Evolutionary conservation across 1,284 basidiomycete species (phyloP), one percentile per base, ranked within the genome.

Genomic region (Macrocybe sp.): DNA sequence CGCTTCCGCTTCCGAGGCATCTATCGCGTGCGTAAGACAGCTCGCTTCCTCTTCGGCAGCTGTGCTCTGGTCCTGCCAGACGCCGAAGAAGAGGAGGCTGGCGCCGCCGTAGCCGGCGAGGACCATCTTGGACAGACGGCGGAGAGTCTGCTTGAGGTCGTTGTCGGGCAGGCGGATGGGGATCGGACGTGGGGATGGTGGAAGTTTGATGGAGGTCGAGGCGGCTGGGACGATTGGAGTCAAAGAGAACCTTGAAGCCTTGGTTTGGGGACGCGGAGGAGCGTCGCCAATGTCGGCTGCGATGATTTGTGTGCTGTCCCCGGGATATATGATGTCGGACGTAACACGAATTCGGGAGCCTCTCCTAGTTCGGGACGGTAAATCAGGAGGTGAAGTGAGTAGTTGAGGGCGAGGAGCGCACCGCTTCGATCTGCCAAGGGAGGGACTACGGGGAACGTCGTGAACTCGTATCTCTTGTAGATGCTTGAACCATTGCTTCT

Each of bases 21-120:
- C 76, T 11, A 89, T 74, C 1, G 84, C 85, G 44, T 73, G 67
- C 5, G 83, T 75, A 3, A 89, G 71, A 4, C 22, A 22, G 45
- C 79, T 75, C 2, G 71, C 72, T 55, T 83, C 79, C 57, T 88
- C 85, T 3, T 66, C 63, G 0, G 65, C 65, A 33, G 37, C 46
- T 46, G 10, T 33, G 40, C 30, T 36, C 46, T 41, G 41, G 22
- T 64, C 53, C 0, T 77, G 75, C 1, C 79, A 76, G 1, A 87
- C 74, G 10, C 88, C 88, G 53, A 90, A 90, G 65, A 90, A 90
- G 14, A 89, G 64, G 10, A 90, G 70, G 44, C 80, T 83, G 2
- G 86, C 83, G 6, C 88, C 88, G 7, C 88, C 87, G 55, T 90
- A 90, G 1, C 86, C 86, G 0, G 84, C 87, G 3, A 90, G 68